phyloP scores from a whole-genome alignment of 495 filamentous ascomycete genomes.

The Aspergillus steynii region DNA sequence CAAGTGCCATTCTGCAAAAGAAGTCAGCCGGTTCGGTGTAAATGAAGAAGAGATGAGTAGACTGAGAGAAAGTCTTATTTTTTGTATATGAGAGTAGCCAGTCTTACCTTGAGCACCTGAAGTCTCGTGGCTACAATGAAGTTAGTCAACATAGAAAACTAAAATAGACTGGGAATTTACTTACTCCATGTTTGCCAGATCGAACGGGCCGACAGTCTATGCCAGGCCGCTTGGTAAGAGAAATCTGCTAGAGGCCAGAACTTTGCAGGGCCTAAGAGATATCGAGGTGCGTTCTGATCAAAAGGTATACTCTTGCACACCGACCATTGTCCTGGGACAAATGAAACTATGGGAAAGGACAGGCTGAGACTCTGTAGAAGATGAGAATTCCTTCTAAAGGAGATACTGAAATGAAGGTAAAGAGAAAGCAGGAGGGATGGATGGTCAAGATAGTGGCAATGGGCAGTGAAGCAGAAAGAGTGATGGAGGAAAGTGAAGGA shows the following conservation, averaged over 20 bases:
- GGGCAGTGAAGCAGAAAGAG: background rate
- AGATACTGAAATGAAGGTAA: background rate
- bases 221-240: background rate
- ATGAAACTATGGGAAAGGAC: background rate
- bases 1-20: constrained; percentile 23
- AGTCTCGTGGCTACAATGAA: constrained; percentile 18
- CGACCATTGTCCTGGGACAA: background rate
- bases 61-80: background rate
- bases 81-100: background rate
- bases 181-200: constrained; percentile 17
- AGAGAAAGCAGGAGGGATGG: background rate
- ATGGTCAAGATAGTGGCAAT: background rate
- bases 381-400: background rate
- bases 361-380: background rate
- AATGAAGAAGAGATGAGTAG: background rate
- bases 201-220: background rate
- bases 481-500: background rate
- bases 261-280: no score
- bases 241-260: background rate
- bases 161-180: background rate
- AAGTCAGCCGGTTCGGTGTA: background rate
- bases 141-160: constrained; percentile 10
- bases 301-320: background rate
- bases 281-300: no score
- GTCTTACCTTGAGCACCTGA: constrained; percentile 25